Evolutionary conservation across 352 stramenopile genomes (phyloP).

Genomic region (Phytopythium vexans): DNA sequence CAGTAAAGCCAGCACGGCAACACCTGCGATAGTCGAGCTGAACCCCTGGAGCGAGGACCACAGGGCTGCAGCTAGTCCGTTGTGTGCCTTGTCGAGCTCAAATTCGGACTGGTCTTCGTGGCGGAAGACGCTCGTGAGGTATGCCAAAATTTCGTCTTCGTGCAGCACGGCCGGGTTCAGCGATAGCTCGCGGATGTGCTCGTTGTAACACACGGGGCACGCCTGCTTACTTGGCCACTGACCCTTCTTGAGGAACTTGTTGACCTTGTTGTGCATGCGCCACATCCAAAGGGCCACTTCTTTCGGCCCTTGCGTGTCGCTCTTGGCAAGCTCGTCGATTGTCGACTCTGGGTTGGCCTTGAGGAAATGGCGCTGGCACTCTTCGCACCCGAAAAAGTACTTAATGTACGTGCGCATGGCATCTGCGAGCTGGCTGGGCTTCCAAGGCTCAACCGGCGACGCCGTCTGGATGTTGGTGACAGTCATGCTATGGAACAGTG

Average conservation of each 20-base stretch:
- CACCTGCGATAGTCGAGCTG: conserved; percentile 24
- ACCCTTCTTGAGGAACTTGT: conserved; percentile 63
- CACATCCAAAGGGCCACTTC: conserved; percentile 73
- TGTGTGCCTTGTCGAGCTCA: conserved; percentile 41
- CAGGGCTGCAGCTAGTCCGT: conserved; percentile 32
- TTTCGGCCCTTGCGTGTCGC: conserved; percentile 32
- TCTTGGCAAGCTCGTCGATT: conserved; percentile 35
- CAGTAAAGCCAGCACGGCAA: conserved; percentile 24
- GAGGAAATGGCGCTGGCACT: conserved; percentile 75
- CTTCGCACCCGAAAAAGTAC: conserved; percentile 83
- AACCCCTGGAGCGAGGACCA: conserved; percentile 39
- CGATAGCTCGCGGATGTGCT: conserved; percentile 38
- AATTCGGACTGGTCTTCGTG: conserved; percentile 49
- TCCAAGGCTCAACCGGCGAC: conserved; percentile 26
- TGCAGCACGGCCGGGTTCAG: conserved; percentile 42
- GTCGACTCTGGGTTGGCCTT: conserved; percentile 53
- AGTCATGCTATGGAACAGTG: conserved; percentile 77
- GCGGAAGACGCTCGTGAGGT: conserved; percentile 47
- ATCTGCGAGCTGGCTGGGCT: conserved; percentile 49
- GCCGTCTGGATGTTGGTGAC: conserved; percentile 30
- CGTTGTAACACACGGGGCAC: conserved; percentile 62
- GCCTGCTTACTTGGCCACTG: conserved; percentile 56
- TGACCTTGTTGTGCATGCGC: conserved; percentile 84
- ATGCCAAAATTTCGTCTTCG: conserved; percentile 53
- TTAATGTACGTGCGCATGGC: conserved; percentile 71